Evolutionary conservation across 352 stramenopile genomes (phyloP), one percentile per base, ranked within the genome.

Genomic region (Phytopythium chamaehyphon): DNA sequence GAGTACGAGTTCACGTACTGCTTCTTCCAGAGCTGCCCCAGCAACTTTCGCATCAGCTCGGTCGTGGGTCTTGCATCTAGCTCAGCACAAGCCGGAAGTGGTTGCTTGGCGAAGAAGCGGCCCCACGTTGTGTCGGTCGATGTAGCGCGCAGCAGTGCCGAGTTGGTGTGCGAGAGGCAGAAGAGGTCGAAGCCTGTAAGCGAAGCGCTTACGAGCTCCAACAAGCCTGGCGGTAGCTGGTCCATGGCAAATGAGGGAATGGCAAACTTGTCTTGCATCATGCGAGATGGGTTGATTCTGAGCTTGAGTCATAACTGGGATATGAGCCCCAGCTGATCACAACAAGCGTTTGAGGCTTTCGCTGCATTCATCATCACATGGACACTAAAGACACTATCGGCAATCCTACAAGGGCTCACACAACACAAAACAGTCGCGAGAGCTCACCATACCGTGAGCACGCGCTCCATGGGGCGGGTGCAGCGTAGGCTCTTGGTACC

Each of bases 151-250:
- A 31, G 26, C 10, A 51, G 45, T 18, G 4, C 15, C 45, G 45
- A 28, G 45, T 21, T 51, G n/a, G 31, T 40, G 6, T 51, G 45
- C 18, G 45, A 51, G n/a, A 51, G 45, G 26, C 11, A 28, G 45
- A 51, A 40, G 28, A 51, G 16, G 18, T 51, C 45, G 31, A 51
- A 51, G 26, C 45, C 45, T 33, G 45, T 51, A 28, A 51, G 45
- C 2, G 26, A 26, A 8, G 45, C 45, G n/a, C 45, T 40, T 8
- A 51, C 26, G 10, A 40, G n/a, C 26, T 14, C 8, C n/a, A 51
- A 12, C n/a, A 51, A 1, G 45, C 40, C 45, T 7, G n/a, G 2
- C 3, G 45, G 45, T 8, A 51, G 45, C 31, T 42, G n/a, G 26
- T 51, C 45, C 45, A 51, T 51, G 23, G 43, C 22, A 23, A 23